phyloP scores from a whole-genome alignment of 2,329 filamentous ascomycete species.

The Calonectria honghensis region DNA sequence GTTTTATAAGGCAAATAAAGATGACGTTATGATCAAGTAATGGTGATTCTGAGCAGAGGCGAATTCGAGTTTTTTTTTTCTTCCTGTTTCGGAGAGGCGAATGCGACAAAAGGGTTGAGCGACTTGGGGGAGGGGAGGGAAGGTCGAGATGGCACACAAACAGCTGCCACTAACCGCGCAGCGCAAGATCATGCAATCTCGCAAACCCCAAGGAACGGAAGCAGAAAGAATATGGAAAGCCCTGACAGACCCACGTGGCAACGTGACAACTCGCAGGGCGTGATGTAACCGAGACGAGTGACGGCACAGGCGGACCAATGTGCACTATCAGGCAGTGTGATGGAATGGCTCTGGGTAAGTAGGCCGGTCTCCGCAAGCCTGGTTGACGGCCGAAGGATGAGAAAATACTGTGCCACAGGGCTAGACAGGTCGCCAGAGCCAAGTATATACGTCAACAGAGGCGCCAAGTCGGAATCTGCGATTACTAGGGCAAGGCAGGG shows the following conservation, averaged over 20 bases:
- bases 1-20: conserved; percentile 2
- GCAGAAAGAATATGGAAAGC: conserved; percentile 31
- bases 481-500: conserved; percentile 16
- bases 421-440: neutral
- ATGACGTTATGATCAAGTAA: conserved; percentile 11
- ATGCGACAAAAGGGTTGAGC: conserved; percentile 17
- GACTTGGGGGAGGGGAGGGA: neutral
- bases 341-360: conserved; percentile 31
- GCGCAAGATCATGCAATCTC: conserved; percentile 35
- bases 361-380: neutral
- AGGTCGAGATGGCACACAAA: conserved; percentile 31
- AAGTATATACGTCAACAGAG: conserved; percentile 8
- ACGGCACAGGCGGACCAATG: conserved; percentile 33
- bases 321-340: conserved; percentile 19
- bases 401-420: conserved; percentile 19
- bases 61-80: conserved; percentile 30
- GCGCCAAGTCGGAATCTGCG: neutral
- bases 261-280: conserved; percentile 40
- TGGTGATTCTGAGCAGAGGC: conserved; percentile 12
- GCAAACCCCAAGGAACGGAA: conserved; percentile 26
- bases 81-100: conserved; percentile 30
- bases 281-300: conserved; percentile 41
- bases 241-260: conserved; percentile 41
- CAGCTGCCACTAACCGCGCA: conserved; percentile 26
- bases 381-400: conserved; percentile 17